Base-by-base conservation (phyloP, 2,329 filamentous ascomycete species). In the Zasmidium angulare region DNA sequence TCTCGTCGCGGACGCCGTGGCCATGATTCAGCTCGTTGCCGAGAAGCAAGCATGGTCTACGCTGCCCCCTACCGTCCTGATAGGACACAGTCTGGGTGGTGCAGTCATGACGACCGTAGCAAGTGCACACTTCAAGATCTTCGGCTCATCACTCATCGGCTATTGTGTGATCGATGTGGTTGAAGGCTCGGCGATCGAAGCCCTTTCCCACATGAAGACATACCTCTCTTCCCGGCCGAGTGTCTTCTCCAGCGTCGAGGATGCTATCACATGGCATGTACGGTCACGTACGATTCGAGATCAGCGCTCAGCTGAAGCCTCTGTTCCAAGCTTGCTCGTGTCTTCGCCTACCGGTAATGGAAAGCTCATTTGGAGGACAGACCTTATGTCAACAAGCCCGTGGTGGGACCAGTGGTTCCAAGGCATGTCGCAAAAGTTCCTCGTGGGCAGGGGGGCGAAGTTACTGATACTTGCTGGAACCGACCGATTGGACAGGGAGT, bases 401-500 rank as follows among this genome's bases (percentile, higher is more conserved):
- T 98, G 93, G 74, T 99, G 93, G 93, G 88, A 95, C 74, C 89
- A 86, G 65, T 99, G 93, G 93, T 98, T 97, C 71, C 82, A 85
- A 11, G 92, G 92, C 0, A 81, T 98, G 68, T 96, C 91, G 74
- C 85, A 85, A 68, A 96, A 96, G 76, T 99, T 98, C 71, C 81
- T 97, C 47, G 83, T 82, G 54, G 90, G 89, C 0, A 86, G 84
- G 63, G 93, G 91, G 24, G 93, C 92, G 9, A 97, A 97, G 75
- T 75, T 96, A 61, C 78, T 97, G 53, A 77, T 97, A 53, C 82
- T 97, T 29, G 93, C 93, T 2, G 93, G 93, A 19, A 96, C 93
- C 11, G 93, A 97, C 77, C 82, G 93, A 51, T 75, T 97, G 58
- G 93, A 97, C 73, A 96, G 90, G 65, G 93, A 96, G 71, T 77